Evolutionary conservation across 139 green algal genomes (phyloP).

Genomic region (Nannochloris sp.): DNA sequence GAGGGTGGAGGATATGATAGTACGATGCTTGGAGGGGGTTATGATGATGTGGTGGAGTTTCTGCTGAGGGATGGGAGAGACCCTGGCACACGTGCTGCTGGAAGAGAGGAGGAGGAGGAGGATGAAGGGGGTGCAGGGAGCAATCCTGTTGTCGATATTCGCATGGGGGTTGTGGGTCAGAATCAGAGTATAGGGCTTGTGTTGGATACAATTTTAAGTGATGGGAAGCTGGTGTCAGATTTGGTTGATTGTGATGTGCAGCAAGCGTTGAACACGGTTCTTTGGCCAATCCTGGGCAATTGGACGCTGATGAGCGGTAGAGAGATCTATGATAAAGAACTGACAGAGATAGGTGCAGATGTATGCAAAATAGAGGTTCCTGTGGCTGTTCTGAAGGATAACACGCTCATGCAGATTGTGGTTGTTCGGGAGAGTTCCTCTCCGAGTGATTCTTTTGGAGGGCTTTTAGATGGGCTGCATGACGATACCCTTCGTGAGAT

Average conservation of each 20-base stretch:
- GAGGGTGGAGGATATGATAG: not conserved
- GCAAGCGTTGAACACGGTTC: not conserved
- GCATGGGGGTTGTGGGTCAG: too few relatives aligned
- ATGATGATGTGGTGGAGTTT: not conserved
- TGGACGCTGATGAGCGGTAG: not conserved
- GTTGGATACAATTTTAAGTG: too few relatives aligned
- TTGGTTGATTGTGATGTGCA: not conserved
- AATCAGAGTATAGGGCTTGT: too few relatives aligned
- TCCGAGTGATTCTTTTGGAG: too few relatives aligned
- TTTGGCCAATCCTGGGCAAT: conserved; percentile 1
- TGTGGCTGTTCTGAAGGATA: conserved; percentile 3
- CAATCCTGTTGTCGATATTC: too few relatives aligned
- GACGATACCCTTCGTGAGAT: too few relatives aligned
- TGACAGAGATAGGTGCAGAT: not conserved
- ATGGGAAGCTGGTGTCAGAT: not conserved
- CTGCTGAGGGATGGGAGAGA: not conserved
- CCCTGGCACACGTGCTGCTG: too few relatives aligned
- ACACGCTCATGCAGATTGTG: not conserved
- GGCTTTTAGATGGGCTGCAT: too few relatives aligned
- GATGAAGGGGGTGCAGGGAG: too few relatives aligned
- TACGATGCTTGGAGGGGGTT: not conserved
- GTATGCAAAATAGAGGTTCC: conserved; percentile 8
- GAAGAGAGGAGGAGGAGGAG: too few relatives aligned
- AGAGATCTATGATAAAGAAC: not conserved
- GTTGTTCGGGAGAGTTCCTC: not conserved